Evolutionary conservation across 2,329 filamentous ascomycete genomes (phyloP).

Genomic region (Calonectria henricotiae): DNA sequence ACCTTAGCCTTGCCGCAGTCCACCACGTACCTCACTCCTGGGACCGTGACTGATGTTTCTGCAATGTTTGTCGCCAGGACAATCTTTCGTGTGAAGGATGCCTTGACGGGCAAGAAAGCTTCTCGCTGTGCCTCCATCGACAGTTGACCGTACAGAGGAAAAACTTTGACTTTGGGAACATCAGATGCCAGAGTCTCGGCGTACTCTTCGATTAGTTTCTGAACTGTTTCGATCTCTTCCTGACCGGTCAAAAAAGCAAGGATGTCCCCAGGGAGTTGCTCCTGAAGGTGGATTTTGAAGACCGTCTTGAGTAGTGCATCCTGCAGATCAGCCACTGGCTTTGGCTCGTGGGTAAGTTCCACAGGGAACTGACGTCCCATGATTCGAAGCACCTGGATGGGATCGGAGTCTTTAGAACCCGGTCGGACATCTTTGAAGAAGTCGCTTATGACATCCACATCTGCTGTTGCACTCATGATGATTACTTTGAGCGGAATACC

Average conservation of each 20-base stretch:
- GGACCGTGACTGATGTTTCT: slow-evolving; percentile 97
- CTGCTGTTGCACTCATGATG: slow-evolving; percentile 97
- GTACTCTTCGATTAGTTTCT: slow-evolving; percentile 86
- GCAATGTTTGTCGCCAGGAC: slow-evolving; percentile 97
- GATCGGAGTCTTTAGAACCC: slow-evolving; percentile 38
- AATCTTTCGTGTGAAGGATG: slow-evolving; percentile 85
- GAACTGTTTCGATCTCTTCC: slow-evolving; percentile 89
- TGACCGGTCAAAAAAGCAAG: slow-evolving; percentile 94
- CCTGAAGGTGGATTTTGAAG: slow-evolving; percentile 88
- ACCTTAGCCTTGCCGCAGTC: slow-evolving; percentile 96
- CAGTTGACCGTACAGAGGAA: slow-evolving; percentile 92
- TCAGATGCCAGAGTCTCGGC: slow-evolving; percentile 80
- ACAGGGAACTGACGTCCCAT: slow-evolving; percentile 92
- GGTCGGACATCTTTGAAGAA: slow-evolving; percentile 75
- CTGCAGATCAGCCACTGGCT: slow-evolving; percentile 85
- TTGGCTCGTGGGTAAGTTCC: slow-evolving; percentile 80
- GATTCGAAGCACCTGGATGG: slow-evolving; percentile 73
- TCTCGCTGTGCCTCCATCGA: slow-evolving; percentile 89
- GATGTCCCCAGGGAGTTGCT: slow-evolving; percentile 94
- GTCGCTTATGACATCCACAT: slow-evolving; percentile 82
- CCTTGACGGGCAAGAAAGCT: slow-evolving; percentile 84
- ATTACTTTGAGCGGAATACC: slow-evolving; percentile 88
- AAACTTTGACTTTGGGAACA: slow-evolving; percentile 80
- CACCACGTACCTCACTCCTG: slow-evolving; percentile 91
- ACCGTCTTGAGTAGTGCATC: slow-evolving; percentile 87